phyloP scores from a whole-genome alignment of 2,329 filamentous ascomycete genomes.

The Ascochyta koolunga region DNA sequence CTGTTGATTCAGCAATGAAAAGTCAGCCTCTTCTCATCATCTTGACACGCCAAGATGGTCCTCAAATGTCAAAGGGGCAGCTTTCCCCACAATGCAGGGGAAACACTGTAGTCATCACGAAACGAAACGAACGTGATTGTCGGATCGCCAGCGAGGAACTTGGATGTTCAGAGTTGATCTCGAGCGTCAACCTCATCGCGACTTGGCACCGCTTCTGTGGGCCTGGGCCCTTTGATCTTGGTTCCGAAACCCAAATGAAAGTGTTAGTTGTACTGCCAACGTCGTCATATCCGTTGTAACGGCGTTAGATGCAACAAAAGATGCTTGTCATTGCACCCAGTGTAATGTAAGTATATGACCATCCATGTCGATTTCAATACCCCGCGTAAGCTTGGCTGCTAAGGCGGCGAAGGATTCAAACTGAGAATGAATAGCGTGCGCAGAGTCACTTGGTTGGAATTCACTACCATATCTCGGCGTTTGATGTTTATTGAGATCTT shows the following conservation, averaged over 20 bases:
- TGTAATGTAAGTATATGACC: too few relatives aligned
- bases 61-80: slow-evolving; percentile 1
- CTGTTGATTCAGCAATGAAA: neutral
- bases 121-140: slow-evolving; percentile 9
- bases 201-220: neutral
- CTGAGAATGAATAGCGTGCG: too few relatives aligned
- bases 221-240: neutral
- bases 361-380: too few relatives aligned
- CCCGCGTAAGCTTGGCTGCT: too few relatives aligned
- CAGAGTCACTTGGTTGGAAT: too few relatives aligned
- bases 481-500: too few relatives aligned
- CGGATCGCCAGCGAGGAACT: slow-evolving; percentile 4
- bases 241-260: neutral
- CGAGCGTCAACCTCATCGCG: slow-evolving; percentile 2
- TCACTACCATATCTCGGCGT: too few relatives aligned
- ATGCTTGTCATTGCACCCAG: too few relatives aligned
- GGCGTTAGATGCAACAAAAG: neutral
- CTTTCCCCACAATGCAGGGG: neutral
- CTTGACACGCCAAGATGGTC: slow-evolving; percentile 9
- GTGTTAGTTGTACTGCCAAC: neutral
- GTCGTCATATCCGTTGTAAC: neutral
- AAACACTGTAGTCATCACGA: neutral
- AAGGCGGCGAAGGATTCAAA: too few relatives aligned
- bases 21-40: neutral
- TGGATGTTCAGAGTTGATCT: neutral